A percentile compares a stretch with the other conserved stretches of the same genome.
These are phyloP conservation scores for Cadophora gregata DNA, from an alignment of 2,329 filamentous ascomycete species.

Conservation along the genomic window DNA sequence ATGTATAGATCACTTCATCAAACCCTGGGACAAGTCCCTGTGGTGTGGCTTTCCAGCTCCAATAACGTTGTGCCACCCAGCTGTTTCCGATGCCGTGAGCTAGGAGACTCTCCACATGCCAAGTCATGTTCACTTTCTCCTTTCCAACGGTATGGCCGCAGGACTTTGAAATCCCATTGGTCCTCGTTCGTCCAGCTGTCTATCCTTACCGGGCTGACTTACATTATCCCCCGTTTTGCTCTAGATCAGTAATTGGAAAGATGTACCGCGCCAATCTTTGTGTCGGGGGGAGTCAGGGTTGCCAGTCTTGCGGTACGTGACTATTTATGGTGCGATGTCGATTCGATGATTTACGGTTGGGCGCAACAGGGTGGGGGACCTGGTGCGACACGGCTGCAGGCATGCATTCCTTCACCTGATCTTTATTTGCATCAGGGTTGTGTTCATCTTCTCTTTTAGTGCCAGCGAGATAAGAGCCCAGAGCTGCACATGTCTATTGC, in stretches of 20 bases:
- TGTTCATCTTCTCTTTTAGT: conserved; percentile 19
- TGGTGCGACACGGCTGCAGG: conserved; percentile 24
- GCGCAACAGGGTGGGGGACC: background rate
- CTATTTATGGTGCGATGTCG: conserved; percentile 28
- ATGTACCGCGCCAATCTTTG: conserved; percentile 16
- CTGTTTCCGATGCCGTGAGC: conserved; percentile 23
- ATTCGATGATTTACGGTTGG: conserved; percentile 24
- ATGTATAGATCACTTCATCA: background rate
- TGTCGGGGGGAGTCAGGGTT: conserved; percentile 15
- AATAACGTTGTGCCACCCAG: conserved; percentile 23
- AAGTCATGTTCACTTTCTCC: conserved; percentile 12
- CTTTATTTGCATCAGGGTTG: conserved; percentile 25
- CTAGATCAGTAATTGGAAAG: background rate
- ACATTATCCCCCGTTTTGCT: background rate
- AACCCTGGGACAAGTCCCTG: conserved; percentile 11
- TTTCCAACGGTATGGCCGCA: conserved; percentile 7
- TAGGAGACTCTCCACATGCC: conserved; percentile 20
- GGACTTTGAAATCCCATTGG: conserved; percentile 10
- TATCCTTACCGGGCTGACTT: background rate
- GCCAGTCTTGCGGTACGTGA: conserved; percentile 21
- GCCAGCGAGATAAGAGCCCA: conserved; percentile 28
- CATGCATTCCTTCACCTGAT: conserved; percentile 26
- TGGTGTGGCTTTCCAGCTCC: conserved; percentile 17
- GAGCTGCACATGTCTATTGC: conserved; percentile 16
- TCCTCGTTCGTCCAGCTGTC: conserved; percentile 2